phyloP scores from a whole-genome alignment of 306 rosid genomes.

The Psophocarpus tetragonolobus region DNA sequence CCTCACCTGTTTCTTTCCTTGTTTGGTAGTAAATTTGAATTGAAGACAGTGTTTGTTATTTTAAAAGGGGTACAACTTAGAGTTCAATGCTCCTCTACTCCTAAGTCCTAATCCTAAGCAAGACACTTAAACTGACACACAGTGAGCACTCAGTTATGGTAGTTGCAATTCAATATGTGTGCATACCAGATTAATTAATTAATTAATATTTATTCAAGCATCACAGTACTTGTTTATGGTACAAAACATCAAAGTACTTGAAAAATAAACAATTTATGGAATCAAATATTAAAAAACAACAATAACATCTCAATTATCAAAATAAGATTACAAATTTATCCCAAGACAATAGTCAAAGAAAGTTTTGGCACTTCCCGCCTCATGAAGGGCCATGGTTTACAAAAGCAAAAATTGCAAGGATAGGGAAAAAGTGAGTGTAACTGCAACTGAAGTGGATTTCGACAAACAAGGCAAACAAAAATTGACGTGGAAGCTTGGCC shows the following conservation, averaged over 20 bases:
- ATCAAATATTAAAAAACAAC: background rate
- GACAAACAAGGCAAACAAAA: constrained; percentile 18
- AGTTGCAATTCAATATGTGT: background rate
- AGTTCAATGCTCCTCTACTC: background rate
- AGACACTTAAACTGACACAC: background rate
- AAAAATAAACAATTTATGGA: background rate
- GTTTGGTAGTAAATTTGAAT: constrained; percentile 41
- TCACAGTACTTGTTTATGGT: background rate
- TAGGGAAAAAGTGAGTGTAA: background rate
- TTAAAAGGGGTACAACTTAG: background rate
- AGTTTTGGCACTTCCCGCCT: constrained; percentile 21
- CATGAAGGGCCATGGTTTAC: constrained; percentile 3
- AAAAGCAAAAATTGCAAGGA: constrained; percentile 4
- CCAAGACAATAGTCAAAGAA: background rate
- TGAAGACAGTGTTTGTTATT: constrained; percentile 11
- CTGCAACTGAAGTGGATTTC: constrained; percentile 16
- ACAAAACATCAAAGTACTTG: background rate
- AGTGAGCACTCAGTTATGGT: background rate
- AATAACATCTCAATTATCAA: background rate
- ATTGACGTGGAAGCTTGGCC: constrained; percentile 25
- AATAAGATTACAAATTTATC: background rate
- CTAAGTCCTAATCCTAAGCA: background rate
- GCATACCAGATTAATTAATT: background rate
- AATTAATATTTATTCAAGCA: background rate
- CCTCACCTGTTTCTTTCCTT: constrained; percentile 42